Percentiles rank a stretch among this genome's conserved stretches.
phyloP scores from a whole-genome alignment of 441 rosid species.

The Populus trichocarpa region DNA sequence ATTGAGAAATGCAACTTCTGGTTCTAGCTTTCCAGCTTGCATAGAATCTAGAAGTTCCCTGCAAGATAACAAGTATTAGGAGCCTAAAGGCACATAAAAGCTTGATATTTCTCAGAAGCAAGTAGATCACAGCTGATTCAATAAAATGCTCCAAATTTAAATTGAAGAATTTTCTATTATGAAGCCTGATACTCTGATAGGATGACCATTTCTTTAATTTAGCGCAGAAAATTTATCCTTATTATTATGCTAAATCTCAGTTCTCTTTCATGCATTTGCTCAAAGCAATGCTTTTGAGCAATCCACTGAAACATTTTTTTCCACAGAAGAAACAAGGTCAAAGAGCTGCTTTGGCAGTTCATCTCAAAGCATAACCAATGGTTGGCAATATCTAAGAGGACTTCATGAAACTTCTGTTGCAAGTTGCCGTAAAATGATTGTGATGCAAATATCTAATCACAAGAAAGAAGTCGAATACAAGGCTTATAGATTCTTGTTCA shows the following conservation, averaged over 20 bases:
- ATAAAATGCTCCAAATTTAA: neutral
- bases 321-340: neutral
- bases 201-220: neutral
- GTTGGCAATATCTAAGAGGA: neutral
- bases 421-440: neutral
- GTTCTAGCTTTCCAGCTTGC: no score
- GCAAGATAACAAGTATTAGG: constrained; percentile 14
- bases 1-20: no score
- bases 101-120: neutral
- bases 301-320: neutral
- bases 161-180: neutral
- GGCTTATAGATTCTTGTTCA: neutral
- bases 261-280: neutral
- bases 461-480: neutral
- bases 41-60: constrained; percentile 65
- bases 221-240: neutral
- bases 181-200: neutral
- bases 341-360: neutral
- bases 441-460: neutral
- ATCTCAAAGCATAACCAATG: neutral
- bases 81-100: neutral
- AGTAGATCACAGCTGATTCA: neutral
- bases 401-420: neutral
- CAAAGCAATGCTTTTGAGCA: neutral
- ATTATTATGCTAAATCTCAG: neutral